Evolutionary conservation across 768 basidiomycete genomes (phyloP).

Genomic region (Clavaria fumosa): DNA sequence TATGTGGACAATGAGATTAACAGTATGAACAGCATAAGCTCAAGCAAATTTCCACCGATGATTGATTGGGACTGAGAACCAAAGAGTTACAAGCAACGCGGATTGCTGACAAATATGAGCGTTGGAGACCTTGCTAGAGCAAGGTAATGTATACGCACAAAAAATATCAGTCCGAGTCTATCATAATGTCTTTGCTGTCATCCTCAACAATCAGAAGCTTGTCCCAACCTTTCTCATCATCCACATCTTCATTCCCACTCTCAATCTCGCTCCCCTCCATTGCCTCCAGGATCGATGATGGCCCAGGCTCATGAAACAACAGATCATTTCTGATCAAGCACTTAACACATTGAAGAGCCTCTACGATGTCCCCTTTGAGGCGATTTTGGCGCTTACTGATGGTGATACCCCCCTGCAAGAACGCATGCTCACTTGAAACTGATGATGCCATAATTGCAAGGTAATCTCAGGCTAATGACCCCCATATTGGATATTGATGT

Average conservation of each 20-base stretch:
- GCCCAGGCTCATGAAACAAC: constrained; percentile 14
- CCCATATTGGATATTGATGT: constrained; percentile 19
- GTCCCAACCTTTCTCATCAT: constrained; percentile 8
- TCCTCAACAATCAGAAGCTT: constrained; percentile 1
- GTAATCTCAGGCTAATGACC: constrained; percentile 22
- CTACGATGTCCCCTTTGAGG: constrained; percentile 21
- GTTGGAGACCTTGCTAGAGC: too few relatives aligned
- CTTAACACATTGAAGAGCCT: constrained; percentile 20
- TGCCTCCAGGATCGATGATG: not conserved
- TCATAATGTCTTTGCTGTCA: not conserved
- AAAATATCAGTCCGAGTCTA: too few relatives aligned
- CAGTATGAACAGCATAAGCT: too few relatives aligned
- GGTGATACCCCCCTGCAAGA: constrained; percentile 26
- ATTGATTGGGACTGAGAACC: too few relatives aligned
- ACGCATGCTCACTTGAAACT: constrained; percentile 26
- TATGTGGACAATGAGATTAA: too few relatives aligned
- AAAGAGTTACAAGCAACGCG: not conserved
- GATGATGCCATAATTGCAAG: constrained; percentile 25
- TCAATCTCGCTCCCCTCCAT: not conserved
- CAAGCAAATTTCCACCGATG: too few relatives aligned
- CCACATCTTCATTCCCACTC: constrained; percentile 3
- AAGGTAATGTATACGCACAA: too few relatives aligned
- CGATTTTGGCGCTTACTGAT: constrained; percentile 20
- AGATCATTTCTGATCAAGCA: constrained; percentile 14
- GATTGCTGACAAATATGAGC: too few relatives aligned